phyloP scores from a whole-genome alignment of 208 protist species.

The Trypanosoma vivax region DNA sequence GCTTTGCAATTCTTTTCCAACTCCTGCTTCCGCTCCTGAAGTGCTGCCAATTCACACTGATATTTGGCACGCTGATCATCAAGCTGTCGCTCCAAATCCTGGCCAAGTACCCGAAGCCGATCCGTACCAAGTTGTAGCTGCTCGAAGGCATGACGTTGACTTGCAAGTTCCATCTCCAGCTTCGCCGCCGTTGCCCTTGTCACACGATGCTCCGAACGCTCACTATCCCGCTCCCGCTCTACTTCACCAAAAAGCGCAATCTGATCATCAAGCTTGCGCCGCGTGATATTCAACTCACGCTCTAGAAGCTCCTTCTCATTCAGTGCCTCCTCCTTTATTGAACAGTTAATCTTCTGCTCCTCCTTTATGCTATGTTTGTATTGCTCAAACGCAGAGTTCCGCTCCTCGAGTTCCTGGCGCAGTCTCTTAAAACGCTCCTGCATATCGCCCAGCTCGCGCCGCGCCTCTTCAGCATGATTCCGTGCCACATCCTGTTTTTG shows the following conservation, averaged over 20 bases:
- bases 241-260: conserved; percentile 1
- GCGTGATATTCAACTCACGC: conserved; percentile 24
- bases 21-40: conserved; percentile 36
- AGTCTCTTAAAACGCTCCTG: conserved; percentile 5
- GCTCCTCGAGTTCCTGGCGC: conserved; percentile 7
- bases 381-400: conserved; percentile 1
- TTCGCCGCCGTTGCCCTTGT: conserved; percentile 16
- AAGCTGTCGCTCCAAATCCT: conserved; percentile 25
- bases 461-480: not conserved
- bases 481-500: conserved; percentile 23
- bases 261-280: conserved; percentile 11
- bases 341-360: conserved; percentile 27
- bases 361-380: conserved; percentile 21
- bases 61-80: conserved; percentile 21
- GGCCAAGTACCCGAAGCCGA: conserved; percentile 16
- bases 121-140: conserved; percentile 9
- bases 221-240: conserved; percentile 35
- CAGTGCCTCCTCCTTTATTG: conserved; percentile 44
- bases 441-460: conserved; percentile 5
- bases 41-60: conserved; percentile 21
- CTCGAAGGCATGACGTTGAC: conserved; percentile 11
- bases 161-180: conserved; percentile 23
- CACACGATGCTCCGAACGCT: conserved; percentile 24
- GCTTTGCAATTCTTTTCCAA: conserved; percentile 31
- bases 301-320: conserved; percentile 27